These are phyloP conservation scores for Aspergillus melleus DNA, from an alignment of 2,329 filamentous ascomycete genomes.

Conservation along the genomic window DNA sequence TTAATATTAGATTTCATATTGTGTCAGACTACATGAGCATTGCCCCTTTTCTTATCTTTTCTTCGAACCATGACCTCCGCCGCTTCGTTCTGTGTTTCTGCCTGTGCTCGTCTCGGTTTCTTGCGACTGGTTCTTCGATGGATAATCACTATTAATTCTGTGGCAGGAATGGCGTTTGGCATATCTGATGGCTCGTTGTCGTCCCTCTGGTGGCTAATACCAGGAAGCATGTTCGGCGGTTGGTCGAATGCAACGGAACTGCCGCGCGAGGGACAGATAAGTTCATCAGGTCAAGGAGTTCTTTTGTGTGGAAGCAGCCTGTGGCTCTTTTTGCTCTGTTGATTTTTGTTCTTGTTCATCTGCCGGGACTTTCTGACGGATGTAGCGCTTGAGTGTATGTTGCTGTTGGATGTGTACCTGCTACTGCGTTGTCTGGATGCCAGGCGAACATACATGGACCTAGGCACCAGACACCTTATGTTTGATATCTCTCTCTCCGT, in stretches of 20 bases:
- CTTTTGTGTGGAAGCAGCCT: neutral
- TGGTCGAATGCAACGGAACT: neutral
- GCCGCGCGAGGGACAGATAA: neutral
- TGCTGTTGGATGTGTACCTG: neutral
- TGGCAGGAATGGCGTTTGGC: slow-evolving; percentile 15
- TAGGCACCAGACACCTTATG: neutral
- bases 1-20: slow-evolving; percentile 28
- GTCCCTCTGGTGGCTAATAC: neutral
- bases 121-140: slow-evolving; percentile 8
- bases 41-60: slow-evolving; percentile 11
- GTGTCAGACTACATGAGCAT: slow-evolving; percentile 24
- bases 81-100: neutral
- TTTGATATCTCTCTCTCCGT: neutral
- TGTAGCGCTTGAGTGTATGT: neutral
- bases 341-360: neutral
- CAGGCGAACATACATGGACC: neutral
- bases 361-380: neutral
- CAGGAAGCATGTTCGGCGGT: neutral
- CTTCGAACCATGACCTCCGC: slow-evolving; percentile 6
- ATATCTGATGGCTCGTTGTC: neutral
- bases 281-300: neutral
- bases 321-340: neutral
- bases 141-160: slow-evolving; percentile 14
- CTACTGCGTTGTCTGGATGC: neutral
- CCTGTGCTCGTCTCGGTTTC: slow-evolving; percentile 5